A percentile compares a stretch with the other conserved stretches of the same genome.
Conservation (phyloP, 768 basidiomycete genomes). For the Termitomyces heimii region DNA sequence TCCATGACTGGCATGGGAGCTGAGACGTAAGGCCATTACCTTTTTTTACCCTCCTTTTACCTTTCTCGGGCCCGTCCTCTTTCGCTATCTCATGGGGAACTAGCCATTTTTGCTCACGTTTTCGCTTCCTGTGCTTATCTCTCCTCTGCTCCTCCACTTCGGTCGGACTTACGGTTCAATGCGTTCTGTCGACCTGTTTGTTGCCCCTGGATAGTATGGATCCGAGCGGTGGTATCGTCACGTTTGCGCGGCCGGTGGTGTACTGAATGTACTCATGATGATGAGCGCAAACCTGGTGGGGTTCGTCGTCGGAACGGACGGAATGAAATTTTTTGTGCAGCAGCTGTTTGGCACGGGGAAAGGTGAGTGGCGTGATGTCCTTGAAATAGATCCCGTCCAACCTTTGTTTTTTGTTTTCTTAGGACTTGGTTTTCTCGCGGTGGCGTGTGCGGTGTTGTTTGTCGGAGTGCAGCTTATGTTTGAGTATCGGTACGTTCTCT, state of each 20-base stretch:
- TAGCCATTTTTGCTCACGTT: not conserved
- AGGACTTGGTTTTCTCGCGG: conserved; percentile 65
- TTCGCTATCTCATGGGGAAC: not conserved
- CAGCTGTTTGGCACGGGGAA: conserved; percentile 59
- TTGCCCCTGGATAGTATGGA: conserved; percentile 48
- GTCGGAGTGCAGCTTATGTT: conserved; percentile 90
- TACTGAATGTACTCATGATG: conserved; percentile 84
- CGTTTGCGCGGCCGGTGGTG: conserved; percentile 74
- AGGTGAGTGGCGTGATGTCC: conserved; percentile 37
- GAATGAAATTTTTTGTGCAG: conserved; percentile 57
- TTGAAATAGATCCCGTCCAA: conserved; percentile 1
- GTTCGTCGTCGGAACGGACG: conserved; percentile 87
- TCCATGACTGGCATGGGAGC: not conserved
- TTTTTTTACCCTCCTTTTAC: not conserved
- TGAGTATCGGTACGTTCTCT: conserved; percentile 72
- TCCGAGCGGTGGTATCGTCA: conserved; percentile 78
- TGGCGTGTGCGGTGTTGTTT: conserved; percentile 63
- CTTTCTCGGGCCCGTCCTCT: not conserved
- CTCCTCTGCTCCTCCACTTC: not conserved
- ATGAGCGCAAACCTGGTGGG: conserved; percentile 91
- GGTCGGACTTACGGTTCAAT: not conserved
- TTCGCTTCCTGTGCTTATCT: not conserved
- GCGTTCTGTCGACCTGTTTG: not conserved
- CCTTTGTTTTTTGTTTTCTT: not conserved
- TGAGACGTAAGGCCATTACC: not conserved